These are phyloP conservation scores for Carallia brachiata DNA, from an alignment of 345 rosid species.

Conservation along the genomic window DNA sequence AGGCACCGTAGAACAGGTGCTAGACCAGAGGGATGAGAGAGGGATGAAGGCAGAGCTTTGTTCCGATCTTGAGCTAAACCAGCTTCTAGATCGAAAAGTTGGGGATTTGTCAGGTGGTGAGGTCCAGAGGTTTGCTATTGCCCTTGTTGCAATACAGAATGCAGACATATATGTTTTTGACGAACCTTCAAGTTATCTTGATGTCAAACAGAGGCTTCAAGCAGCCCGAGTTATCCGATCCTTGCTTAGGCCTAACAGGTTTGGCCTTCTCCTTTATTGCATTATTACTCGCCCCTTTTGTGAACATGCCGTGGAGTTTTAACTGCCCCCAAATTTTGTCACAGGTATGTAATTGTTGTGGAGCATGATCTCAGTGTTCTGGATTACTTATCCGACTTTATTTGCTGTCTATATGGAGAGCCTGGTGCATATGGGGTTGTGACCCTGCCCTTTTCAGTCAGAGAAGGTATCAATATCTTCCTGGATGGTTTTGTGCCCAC, in stretches of 20 bases:
- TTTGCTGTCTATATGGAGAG: constrained; percentile 95
- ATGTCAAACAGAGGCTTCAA: constrained; percentile 97
- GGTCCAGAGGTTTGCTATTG: constrained; percentile 96
- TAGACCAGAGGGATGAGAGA: constrained; percentile 90
- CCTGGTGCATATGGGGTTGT: constrained; percentile 99
- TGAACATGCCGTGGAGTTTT: not conserved
- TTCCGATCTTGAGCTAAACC: constrained; percentile 81
- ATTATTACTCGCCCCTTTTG: not conserved
- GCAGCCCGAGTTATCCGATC: constrained; percentile 95
- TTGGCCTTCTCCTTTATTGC: constrained; percentile 13
- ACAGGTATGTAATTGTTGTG: constrained; percentile 96
- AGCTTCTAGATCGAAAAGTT: constrained; percentile 86
- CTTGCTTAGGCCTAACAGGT: constrained; percentile 88
- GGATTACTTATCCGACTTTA: constrained; percentile 95
- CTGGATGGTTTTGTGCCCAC: constrained; percentile 97
- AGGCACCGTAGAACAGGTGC: constrained; percentile 93
- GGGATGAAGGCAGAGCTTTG: constrained; percentile 71
- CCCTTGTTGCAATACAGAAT: constrained; percentile 88
- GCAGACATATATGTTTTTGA: constrained; percentile 99
- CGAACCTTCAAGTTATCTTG: constrained; percentile 99
- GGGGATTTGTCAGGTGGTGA: constrained; percentile 98
- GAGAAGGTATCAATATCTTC: constrained; percentile 96
- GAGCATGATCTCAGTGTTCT: constrained; percentile 99
- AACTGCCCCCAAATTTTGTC: constrained; percentile 5
- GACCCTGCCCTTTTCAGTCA: constrained; percentile 94